Base-by-base conservation (phyloP, 2,329 filamentous ascomycete species). In the Dendryphion nanum region DNA sequence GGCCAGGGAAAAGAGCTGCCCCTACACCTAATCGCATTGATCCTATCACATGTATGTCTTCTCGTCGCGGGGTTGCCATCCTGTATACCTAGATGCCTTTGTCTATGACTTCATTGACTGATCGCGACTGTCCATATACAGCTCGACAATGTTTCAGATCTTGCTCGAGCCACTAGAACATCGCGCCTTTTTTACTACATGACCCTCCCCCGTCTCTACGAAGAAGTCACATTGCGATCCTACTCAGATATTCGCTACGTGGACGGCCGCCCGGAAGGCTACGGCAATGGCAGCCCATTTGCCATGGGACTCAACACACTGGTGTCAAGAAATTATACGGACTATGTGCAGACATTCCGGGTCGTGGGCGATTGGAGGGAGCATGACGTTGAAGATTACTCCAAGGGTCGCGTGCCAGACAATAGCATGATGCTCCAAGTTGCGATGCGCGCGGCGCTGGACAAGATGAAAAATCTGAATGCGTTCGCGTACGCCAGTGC, bases 111-210 rank as follows among this genome's bases (percentile, higher is more conserved):
- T 26, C 10, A 26, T n/a, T n/a, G n/a, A n/a, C n/a, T n/a, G n/a
- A n/a, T n/a, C n/a, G n/a, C n/a, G n/a, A n/a, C n/a, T n/a, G n/a
- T n/a, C n/a, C n/a, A n/a, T n/a, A 18, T 35, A 3, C 51, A 80
- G 77, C 64, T 83, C 33, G 76, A 82, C 45, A 69, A 81, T 64
- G 67, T 71, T 30, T 74, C 63, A 42, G 79, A 82, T 53, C 71
- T 83, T 18, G 77, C 78, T 20, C 71, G 77, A 42, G 60, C 81
- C 37, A 81, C 78, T 45, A 72, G 78, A 40, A 80, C 79, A 35
- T 81, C 76, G 44, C 72, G 78, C 12, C 70, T 83, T 28, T 71
- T 82, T 50, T 79, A 82, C 49, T 83, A 83, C 64, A 82, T 83
- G 77, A 71, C 76, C 21, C 66, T 82, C 3, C 79, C 80, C 15